These are phyloP conservation scores for Fusarium miscanthi DNA, from an alignment of 2,329 filamentous ascomycete species.

Conservation along the genomic window DNA sequence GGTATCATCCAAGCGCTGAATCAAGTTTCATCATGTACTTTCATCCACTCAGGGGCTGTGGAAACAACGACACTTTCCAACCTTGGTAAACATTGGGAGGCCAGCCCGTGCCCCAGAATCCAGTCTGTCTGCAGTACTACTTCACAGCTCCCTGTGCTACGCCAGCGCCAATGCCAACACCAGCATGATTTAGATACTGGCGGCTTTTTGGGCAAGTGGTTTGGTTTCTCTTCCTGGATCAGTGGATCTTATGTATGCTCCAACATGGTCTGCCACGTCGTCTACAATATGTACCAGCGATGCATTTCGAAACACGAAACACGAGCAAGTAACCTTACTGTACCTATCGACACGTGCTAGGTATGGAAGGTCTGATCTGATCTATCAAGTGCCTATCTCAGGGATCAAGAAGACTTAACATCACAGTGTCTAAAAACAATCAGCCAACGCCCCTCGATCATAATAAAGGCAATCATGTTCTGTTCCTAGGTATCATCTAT, in stretches of 20 bases:
- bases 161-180: conserved; percentile 1
- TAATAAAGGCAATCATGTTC: background rate
- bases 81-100: conserved; percentile 13
- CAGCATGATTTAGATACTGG: conserved; percentile 11
- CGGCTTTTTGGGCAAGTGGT: conserved; percentile 11
- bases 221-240: conserved; percentile 7
- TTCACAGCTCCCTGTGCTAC: conserved; percentile 10
- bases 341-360: conserved; percentile 8
- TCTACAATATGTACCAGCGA: conserved; percentile 6
- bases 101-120: conserved; percentile 3
- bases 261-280: conserved; percentile 38
- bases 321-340: background rate
- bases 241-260: conserved; percentile 31
- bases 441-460: background rate
- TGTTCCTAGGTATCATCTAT: background rate
- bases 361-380: background rate
- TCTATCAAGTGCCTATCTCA: background rate
- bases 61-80: conserved; percentile 20
- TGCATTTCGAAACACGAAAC: conserved; percentile 32
- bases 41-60: conserved; percentile 33
- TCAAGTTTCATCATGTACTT: conserved; percentile 5
- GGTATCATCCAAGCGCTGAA: conserved; percentile 19
- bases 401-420: background rate
- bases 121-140: background rate
- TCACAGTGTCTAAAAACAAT: background rate